Evolutionary conservation across 108 stramenopile species (phyloP), one percentile per base, ranked within the genome.

Genomic region (Mayamaea pseudoterrestris): DNA sequence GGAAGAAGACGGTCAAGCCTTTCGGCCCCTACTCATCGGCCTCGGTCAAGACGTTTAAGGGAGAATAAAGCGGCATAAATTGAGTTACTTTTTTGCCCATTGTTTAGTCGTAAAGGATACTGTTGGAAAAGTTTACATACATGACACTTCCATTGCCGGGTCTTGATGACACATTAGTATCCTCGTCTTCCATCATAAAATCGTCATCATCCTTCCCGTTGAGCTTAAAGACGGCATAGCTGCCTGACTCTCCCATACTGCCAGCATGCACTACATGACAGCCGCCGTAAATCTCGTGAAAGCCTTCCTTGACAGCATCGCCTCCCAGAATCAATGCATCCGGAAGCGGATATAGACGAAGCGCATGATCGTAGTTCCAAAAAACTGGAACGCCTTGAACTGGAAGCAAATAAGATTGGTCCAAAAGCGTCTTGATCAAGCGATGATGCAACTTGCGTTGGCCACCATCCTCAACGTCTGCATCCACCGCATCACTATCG

Each of bases 381-480:
- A 78, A 90, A 40, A 94, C 77, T 14, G 94, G 94, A 43, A 49
- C 35, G 7, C 48, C 30, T 63, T 49, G 17, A 69, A 62, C 30
- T 83, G 89, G 22, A 86, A 79, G 77, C 32, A 97, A 53, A 53
- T 97, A 94, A 1, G 86, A 84, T 66, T 97, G 96, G 55, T 88
- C 76, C 27, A 93, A 51, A 18, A 90, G 61, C 6, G 90, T 93
- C 44, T 85, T 79, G 27, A 90, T 43, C n/a, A 80, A 66, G 0
- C 57, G 54, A 11, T 20, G 20, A 39, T 18, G 37, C 9, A 25
- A 45, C 14, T 27, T 55, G 8, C 16, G 46, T n/a, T n/a, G n/a
- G n/a, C n/a, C n/a, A n/a, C n/a, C n/a, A n/a, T n/a, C n/a, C n/a
- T n/a, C n/a, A 7, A 35, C 37, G 40, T 37, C 23, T 52, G 36